Conservation (phyloP, 352 stramenopile genomes). For the Elongisporangium anandrum region DNA sequence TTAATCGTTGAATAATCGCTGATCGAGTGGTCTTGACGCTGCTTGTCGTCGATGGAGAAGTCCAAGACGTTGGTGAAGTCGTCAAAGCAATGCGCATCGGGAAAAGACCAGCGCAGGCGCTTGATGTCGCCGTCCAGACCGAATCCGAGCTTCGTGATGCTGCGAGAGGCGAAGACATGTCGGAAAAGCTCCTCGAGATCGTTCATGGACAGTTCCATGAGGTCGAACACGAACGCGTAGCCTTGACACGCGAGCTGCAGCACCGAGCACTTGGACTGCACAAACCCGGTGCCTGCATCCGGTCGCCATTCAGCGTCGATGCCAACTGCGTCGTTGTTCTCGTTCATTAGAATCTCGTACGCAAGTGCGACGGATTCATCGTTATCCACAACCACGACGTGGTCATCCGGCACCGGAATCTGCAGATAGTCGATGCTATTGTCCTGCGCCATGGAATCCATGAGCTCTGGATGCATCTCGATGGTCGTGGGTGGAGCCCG, state of each 20-base stretch:
- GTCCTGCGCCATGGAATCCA: slow-evolving; percentile 2
- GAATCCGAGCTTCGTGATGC: slow-evolving; percentile 60
- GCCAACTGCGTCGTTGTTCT: slow-evolving; percentile 31
- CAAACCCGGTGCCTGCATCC: slow-evolving; percentile 22
- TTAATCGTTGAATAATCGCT: not conserved
- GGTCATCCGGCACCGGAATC: slow-evolving; percentile 32
- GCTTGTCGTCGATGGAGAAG: slow-evolving; percentile 44
- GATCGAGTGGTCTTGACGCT: slow-evolving; percentile 8
- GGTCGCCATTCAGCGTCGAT: slow-evolving; percentile 75
- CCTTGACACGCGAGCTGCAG: slow-evolving; percentile 63
- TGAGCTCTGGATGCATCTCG: slow-evolving; percentile 1
- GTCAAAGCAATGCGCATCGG: slow-evolving; percentile 59
- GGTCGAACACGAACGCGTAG: slow-evolving; percentile 68
- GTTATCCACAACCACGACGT: slow-evolving; percentile 56
- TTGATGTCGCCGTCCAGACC: slow-evolving; percentile 64
- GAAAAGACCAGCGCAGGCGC: slow-evolving; percentile 64
- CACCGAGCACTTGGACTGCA: slow-evolving; percentile 61
- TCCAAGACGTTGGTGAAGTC: slow-evolving; percentile 60
- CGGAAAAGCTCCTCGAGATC: slow-evolving; percentile 66
- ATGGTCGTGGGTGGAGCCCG: slow-evolving; percentile 11
- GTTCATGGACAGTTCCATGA: slow-evolving; percentile 41
- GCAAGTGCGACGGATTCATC: slow-evolving; percentile 44
- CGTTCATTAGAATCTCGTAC: slow-evolving; percentile 40
- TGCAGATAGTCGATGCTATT: slow-evolving; percentile 37
- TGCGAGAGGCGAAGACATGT: slow-evolving; percentile 46